phyloP scores from a whole-genome alignment of 2,329 filamentous ascomycete genomes.

The Beauveria varroae region DNA sequence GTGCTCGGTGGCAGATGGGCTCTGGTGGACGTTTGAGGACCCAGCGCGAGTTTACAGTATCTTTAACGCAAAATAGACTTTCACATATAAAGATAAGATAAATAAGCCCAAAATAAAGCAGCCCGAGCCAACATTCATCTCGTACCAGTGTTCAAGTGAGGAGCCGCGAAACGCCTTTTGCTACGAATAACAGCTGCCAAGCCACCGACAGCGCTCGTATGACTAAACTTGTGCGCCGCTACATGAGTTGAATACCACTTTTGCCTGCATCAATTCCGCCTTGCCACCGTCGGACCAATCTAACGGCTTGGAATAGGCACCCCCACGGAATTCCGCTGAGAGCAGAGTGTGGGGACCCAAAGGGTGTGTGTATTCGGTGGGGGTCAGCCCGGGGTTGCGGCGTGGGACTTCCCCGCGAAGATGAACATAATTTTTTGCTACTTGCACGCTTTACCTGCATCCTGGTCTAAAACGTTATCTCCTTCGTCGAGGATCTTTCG shows the following conservation, averaged over 20 bases:
- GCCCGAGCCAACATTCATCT: neutral
- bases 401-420: slow-evolving; percentile 9
- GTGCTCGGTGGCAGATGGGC: neutral
- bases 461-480: neutral
- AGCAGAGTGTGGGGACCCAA: neutral
- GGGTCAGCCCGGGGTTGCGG: slow-evolving; percentile 11
- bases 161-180: neutral
- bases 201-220: neutral
- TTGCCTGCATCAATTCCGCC: neutral
- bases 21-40: neutral
- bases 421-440: neutral
- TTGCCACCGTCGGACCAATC: neutral
- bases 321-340: slow-evolving; percentile 6
- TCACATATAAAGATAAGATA: neutral
- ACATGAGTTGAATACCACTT: neutral
- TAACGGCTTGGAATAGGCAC: neutral
- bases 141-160: neutral
- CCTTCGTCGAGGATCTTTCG: neutral
- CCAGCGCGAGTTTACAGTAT: too few species aligned
- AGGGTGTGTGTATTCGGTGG: neutral
- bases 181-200: neutral
- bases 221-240: neutral
- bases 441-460: neutral
- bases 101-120: neutral
- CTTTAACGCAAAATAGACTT: neutral